Base-by-base conservation (phyloP, 768 basidiomycete genomes). In the Tricholoma sp. region DNA sequence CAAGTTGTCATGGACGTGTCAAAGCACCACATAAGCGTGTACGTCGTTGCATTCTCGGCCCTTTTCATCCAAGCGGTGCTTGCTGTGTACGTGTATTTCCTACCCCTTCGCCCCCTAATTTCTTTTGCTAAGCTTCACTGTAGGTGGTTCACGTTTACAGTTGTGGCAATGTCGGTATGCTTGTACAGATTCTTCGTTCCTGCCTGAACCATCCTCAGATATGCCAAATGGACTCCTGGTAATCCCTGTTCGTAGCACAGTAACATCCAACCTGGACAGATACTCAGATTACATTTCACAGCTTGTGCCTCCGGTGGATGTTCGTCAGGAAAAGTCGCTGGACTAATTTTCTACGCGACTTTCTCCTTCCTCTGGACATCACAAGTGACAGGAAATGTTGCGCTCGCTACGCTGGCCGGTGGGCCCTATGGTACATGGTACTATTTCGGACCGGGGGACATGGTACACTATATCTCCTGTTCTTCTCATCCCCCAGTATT, bases 331-430 rank as follows among this genome's bases (percentile, higher is more conserved):
- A 92, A 83, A 67, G 90, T 93, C 45, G 81, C 88, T 0, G 91
- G 92, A 2, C 73, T 93, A 11, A 79, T 91, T 54, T 83, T 92
- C 69, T 94, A 81, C 64, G 82, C 83, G 59, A 83, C 85, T 0
- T 92, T 93, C 69, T 86, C 86, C n/a, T 94, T 85, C 74, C 75
- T 91, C 19, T 94, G 91, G 92, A 86, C 84, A 16, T 89, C 87
- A 0, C 88, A 91, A 71, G 89, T 91, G 43, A 83, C 90, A 51
- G 84, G 81, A 31, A 92, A 92, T 62, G 83, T 93, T 39, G 79
- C 88, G 0, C 76, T 93, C 21, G 83, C 88, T 31, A 91, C 89
- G 3, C 80, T 93, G 29, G 88, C 89, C 6, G 91, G 91, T 34
- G 91, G 92, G 24, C 82, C 85, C 3, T 89, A 82, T 62, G 88